Conservation (phyloP, 495 filamentous ascomycete genomes). For the Hypoxylon rickii region DNA sequence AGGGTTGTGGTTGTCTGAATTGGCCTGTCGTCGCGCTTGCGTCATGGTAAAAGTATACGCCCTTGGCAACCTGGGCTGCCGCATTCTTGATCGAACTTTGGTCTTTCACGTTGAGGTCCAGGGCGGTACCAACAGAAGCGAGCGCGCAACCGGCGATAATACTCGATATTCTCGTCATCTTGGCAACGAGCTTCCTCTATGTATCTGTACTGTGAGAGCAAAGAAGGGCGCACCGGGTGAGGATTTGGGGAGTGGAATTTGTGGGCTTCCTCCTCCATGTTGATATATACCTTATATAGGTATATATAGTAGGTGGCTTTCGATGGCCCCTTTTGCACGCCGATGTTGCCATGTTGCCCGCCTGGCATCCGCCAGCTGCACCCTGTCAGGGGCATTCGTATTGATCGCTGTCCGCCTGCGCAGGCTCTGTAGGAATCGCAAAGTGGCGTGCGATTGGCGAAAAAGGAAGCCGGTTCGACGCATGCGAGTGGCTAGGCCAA, state of each 20-base stretch:
- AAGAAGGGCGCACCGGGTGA: not conserved
- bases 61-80: slow-evolving; percentile 50
- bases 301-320: not conserved
- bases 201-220: not conserved
- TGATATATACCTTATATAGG: slow-evolving; percentile 5
- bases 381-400: slow-evolving; percentile 9
- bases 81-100: slow-evolving; percentile 45
- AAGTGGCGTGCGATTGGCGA: not conserved
- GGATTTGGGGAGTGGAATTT: not conserved
- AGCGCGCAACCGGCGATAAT: slow-evolving; percentile 12
- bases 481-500: slow-evolving; percentile 28
- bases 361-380: slow-evolving; percentile 6
- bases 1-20: slow-evolving; percentile 68
- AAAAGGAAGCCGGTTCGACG: slow-evolving; percentile 34
- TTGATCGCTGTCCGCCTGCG: slow-evolving; percentile 22
- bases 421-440: slow-evolving; percentile 12
- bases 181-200: slow-evolving; percentile 3
- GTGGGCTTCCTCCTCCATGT: not conserved
- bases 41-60: slow-evolving; percentile 67
- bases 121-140: slow-evolving; percentile 12
- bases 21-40: slow-evolving; percentile 68
- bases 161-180: slow-evolving; percentile 31
- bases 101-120: slow-evolving; percentile 25
- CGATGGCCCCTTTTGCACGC: slow-evolving; percentile 10
- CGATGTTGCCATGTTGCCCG: slow-evolving; percentile 27